Evolutionary conservation across 2,329 filamentous ascomycete species (phyloP).

Genomic region (Monilinia fructicola): DNA sequence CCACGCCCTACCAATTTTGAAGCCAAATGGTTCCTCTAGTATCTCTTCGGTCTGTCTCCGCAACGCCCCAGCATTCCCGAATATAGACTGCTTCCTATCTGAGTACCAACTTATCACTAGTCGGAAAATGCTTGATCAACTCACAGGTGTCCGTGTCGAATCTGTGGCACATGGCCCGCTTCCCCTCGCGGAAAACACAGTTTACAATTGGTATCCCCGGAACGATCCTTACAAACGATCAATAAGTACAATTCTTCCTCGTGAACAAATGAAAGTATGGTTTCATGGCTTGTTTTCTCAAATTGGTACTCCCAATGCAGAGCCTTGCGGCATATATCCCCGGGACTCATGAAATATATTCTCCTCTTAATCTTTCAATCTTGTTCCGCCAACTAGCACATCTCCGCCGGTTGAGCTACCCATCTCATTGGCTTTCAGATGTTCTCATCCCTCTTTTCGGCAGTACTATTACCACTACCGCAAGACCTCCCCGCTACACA

Average conservation of each 20-base stretch:
- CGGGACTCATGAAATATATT: not conserved
- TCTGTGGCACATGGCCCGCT: not conserved
- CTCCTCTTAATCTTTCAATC: not conserved
- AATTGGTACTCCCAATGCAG: not conserved
- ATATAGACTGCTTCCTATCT: not conserved
- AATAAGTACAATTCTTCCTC: not conserved
- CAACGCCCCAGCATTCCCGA: not conserved
- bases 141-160: not conserved
- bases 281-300: not conserved
- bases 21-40: not conserved
- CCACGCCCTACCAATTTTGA: not conserved
- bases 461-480: not conserved
- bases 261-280: not conserved
- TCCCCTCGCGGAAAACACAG: not conserved
- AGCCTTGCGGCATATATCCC: not conserved
- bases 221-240: not conserved
- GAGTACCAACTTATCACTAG: not conserved
- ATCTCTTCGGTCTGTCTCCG: not conserved
- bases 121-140: not conserved
- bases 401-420: not conserved
- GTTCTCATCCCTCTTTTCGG: not conserved
- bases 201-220: not conserved
- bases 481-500: not conserved
- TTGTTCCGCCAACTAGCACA: not conserved
- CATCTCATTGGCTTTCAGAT: constrained; percentile 2